phyloP scores from a whole-genome alignment of 1,284 basidiomycete species.

The Agroathelia rolfsii region DNA sequence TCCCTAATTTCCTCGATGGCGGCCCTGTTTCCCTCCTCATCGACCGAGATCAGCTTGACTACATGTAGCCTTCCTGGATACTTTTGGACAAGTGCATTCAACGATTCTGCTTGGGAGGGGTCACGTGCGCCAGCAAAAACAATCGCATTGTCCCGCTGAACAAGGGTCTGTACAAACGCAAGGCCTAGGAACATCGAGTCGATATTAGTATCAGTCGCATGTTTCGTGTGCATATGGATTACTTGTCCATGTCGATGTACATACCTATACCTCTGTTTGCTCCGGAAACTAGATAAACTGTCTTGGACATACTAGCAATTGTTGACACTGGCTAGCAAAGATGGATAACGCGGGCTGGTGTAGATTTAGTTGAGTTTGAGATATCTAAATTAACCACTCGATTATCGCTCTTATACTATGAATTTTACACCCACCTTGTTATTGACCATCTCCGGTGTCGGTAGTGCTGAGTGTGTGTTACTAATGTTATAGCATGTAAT shows the following conservation, averaged over 20 bases:
- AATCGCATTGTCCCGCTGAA: neutral
- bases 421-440: too few relatives aligned
- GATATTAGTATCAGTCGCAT: neutral
- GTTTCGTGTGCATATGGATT: too few relatives aligned
- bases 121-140: constrained; percentile 1
- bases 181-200: neutral
- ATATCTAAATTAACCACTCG: too few relatives aligned
- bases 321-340: too few relatives aligned
- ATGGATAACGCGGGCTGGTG: too few relatives aligned
- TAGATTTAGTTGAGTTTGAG: too few relatives aligned
- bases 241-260: neutral
- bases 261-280: constrained; percentile 4
- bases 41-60: neutral
- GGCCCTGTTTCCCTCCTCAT: neutral
- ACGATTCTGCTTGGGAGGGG: neutral
- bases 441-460: too few relatives aligned
- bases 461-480: too few relatives aligned
- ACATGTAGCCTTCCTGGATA: neutral
- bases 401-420: too few relatives aligned
- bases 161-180: neutral
- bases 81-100: neutral
- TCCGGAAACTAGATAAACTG: constrained; percentile 4
- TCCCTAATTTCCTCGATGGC: constrained; percentile 3
- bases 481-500: too few relatives aligned
- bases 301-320: too few relatives aligned